Evolutionary conservation across 495 filamentous ascomycete genomes (phyloP).

Genomic region (Extremus antarcticus): DNA sequence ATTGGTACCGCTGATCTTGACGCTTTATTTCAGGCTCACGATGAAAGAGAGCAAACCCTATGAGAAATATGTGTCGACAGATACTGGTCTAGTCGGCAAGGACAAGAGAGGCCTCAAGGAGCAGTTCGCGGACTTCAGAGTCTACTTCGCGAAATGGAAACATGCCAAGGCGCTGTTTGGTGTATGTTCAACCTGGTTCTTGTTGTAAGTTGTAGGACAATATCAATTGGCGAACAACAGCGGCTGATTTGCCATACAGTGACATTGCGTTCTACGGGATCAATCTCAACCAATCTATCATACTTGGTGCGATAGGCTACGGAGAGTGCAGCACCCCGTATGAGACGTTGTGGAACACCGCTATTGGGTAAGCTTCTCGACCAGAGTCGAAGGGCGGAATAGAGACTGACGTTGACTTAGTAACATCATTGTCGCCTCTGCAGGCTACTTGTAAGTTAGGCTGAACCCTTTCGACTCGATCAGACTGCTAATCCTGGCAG

Average conservation of each 20-base stretch:
- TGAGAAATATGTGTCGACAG: constrained; percentile 4
- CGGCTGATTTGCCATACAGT: neutral
- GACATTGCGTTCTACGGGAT: constrained; percentile 34
- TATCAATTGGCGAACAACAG: neutral
- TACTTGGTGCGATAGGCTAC: constrained; percentile 27
- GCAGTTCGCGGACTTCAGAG: constrained; percentile 21
- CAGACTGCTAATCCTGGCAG: neutral
- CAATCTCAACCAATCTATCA: constrained; percentile 33
- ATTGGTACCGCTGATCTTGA: constrained; percentile 15
- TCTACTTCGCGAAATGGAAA: constrained; percentile 22
- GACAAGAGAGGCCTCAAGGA: constrained; percentile 6
- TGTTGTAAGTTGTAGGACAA: neutral
- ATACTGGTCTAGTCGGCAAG: constrained; percentile 1
- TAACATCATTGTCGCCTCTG: constrained; percentile 30
- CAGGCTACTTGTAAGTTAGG: constrained; percentile 22
- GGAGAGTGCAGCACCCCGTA: constrained; percentile 27
- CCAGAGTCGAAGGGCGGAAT: neutral
- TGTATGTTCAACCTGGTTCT: constrained; percentile 18
- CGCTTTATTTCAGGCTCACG: constrained; percentile 18
- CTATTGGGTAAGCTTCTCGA: constrained; percentile 16
- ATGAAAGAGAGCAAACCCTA: constrained; percentile 24
- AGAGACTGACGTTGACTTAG: neutral
- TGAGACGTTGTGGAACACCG: constrained; percentile 26
- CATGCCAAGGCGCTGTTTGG: constrained; percentile 20
- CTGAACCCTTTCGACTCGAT: too few relatives aligned